These are phyloP conservation scores for Ambrosiella xylebori DNA, from an alignment of 2,329 filamentous ascomycete genomes.

Conservation along the genomic window DNA sequence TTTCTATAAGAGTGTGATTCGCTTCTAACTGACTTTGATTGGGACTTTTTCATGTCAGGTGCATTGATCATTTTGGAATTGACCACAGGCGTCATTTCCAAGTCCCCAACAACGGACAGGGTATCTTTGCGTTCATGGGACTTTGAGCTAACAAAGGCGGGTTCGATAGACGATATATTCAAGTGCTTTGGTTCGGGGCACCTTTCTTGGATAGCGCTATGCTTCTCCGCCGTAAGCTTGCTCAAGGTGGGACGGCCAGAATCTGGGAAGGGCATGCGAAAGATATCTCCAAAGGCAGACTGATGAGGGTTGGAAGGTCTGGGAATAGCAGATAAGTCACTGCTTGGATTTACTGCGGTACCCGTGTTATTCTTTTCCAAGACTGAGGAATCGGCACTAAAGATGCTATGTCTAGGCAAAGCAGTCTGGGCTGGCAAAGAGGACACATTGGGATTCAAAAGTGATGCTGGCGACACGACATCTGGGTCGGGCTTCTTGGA, in stretches of 20 bases:
- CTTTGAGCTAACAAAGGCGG: background rate
- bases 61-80: background rate
- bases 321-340: background rate
- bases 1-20: background rate
- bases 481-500: background rate
- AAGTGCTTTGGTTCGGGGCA: background rate
- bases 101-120: constrained; percentile 8
- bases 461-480: too few species aligned
- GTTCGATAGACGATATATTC: background rate
- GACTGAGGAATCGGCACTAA: too few species aligned
- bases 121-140: background rate
- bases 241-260: background rate
- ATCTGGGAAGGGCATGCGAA: background rate
- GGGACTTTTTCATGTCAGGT: background rate
- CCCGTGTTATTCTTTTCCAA: too few species aligned
- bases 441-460: too few species aligned
- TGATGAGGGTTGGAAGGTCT: background rate
- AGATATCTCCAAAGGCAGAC: background rate
- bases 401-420: background rate
- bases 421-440: background rate
- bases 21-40: background rate
- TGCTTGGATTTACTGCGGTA: background rate
- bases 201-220: background rate
- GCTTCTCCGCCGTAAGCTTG: background rate
- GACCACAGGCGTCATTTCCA: constrained; percentile 3